Evolutionary conservation across 495 filamentous ascomycete genomes (phyloP).

Genomic region (Podospora fimiseda): DNA sequence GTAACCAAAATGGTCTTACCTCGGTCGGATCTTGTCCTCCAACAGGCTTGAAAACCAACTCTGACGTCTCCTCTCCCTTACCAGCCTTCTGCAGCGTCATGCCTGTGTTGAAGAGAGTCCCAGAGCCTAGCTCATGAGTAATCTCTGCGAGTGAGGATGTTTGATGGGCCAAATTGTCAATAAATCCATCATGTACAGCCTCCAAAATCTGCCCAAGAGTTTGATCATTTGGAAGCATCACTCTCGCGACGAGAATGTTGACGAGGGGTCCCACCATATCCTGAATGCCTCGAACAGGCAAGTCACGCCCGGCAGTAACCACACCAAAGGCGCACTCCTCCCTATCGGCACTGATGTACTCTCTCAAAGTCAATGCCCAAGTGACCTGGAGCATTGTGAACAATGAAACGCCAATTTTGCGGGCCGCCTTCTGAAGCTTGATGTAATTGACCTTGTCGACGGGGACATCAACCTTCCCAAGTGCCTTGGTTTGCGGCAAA

Average conservation of each 20-base stretch:
- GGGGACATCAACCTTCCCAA: not conserved
- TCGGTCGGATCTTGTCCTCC: conserved; percentile 8
- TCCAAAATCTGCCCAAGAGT: not conserved
- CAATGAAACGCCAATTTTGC: conserved; percentile 1
- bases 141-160: conserved; percentile 34
- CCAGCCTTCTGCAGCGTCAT: conserved; percentile 9
- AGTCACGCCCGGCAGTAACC: conserved; percentile 10
- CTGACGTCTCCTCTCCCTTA: conserved; percentile 5
- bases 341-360: conserved; percentile 34
- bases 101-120: conserved; percentile 5
- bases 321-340: conserved; percentile 50
- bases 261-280: conserved; percentile 10
- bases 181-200: conserved; percentile 26
- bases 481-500: not conserved
- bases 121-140: conserved; percentile 2
- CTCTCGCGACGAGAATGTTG: conserved; percentile 10
- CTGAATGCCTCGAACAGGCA: conserved; percentile 1
- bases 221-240: conserved; percentile 2
- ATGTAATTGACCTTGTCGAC: not conserved
- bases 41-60: not conserved
- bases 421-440: not conserved
- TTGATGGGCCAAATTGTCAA: conserved; percentile 25
- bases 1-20: conserved; percentile 5
- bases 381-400: conserved; percentile 32
- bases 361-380: conserved; percentile 49